Conservation (phyloP, 2,329 filamentous ascomycete species). For the Podosphaera xanthii region DNA sequence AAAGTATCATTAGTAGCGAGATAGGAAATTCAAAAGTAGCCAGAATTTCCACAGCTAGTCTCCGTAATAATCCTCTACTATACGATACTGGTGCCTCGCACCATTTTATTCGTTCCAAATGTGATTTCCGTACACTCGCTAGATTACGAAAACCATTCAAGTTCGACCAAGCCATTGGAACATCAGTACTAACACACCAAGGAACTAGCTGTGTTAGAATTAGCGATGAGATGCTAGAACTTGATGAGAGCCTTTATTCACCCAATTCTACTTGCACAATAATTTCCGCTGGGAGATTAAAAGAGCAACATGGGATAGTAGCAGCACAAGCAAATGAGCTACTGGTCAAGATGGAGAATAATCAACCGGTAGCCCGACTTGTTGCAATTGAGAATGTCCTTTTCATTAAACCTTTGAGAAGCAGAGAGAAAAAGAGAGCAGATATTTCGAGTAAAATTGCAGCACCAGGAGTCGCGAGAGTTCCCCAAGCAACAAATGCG, state of each 20-base stretch:
- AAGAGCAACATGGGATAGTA: too few species aligned
- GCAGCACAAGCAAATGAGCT: too few species aligned
- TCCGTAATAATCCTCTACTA: not conserved
- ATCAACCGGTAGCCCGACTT: not conserved
- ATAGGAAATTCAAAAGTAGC: not conserved
- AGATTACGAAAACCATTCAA: not conserved
- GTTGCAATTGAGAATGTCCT: not conserved
- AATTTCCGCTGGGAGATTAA: too few species aligned
- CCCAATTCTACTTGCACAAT: too few species aligned
- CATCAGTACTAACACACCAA: not conserved
- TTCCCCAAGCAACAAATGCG: not conserved
- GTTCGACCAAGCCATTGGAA: not conserved
- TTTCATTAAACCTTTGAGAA: not conserved
- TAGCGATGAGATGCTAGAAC: not conserved
- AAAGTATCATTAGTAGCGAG: not conserved
- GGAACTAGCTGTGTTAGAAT: not conserved
- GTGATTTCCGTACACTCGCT: not conserved
- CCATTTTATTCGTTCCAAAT: not conserved
- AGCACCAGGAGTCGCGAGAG: not conserved
- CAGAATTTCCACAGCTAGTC: not conserved
- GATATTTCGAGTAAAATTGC: not conserved
- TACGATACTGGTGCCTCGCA: not conserved
- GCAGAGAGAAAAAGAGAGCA: not conserved
- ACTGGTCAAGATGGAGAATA: not conserved
- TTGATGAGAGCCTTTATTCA: too few species aligned